Evolutionary conservation across 345 rosid species (phyloP), one percentile per base, ranked within the genome.

Genomic region (Draba incana): DNA sequence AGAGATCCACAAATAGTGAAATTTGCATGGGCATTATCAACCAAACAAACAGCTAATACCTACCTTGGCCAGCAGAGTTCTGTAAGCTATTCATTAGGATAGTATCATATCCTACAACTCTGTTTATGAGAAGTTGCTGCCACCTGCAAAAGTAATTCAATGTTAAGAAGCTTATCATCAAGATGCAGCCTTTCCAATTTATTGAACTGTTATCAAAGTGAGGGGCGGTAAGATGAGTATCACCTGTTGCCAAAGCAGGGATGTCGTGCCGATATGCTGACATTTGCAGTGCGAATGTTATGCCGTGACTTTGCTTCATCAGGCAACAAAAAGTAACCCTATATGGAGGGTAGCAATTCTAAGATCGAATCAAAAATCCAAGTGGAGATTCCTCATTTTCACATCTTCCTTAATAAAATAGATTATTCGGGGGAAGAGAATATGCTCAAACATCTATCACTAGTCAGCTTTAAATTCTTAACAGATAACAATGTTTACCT

Each of bases 191-290:
- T 37, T 59, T 30, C 37, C 61, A 39, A 2, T 27, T 20, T 10
- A 9, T 13, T 37, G 39, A 23, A 6, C 1, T 24, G 20, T 75
- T 59, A 66, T 42, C 47, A 68, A 47, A 60, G 2, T 31, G 45
- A 39, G 48, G 52, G 62, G 61, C 44, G 52, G 64, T 57, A 57
- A 44, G 4, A 69, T 63, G 47, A 45, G 7, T 20, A 51, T 41
- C 78, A 95, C 98, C 99, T 92, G 92, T 95, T 95, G 28, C 98
- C 99, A 79, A 95, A 95, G 84, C 96, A 95, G 55, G 97, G 81
- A 84, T 95, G 92, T 51, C 84, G 83, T 79, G 96, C 96, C 42
- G 97, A 86, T 83, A 95, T 80, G 83, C 92, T 92, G 61, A 89
- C 80, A 78, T 95, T 95, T 52, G 77, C 78, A 49, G 98, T 95